A percentile compares a stretch with the other conserved stretches of the same genome.
These are phyloP conservation scores for Wickerhamomyces mucosus DNA, from an alignment of 805 yeast genomes.

Conservation along the genomic window DNA sequence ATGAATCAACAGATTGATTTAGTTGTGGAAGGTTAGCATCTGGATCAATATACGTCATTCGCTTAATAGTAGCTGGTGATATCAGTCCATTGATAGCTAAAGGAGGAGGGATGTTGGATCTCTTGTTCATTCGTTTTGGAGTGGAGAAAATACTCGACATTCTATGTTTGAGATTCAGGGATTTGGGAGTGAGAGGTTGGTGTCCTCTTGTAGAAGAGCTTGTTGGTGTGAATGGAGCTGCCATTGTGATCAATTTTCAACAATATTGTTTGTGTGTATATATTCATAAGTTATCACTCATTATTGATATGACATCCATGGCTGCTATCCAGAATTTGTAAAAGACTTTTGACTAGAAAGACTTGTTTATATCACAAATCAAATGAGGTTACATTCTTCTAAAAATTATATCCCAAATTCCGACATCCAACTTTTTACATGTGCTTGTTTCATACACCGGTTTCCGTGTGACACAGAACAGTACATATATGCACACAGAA, in stretches of 20 bases:
- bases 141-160: constrained; percentile 5
- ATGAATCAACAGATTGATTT: background rate
- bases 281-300: background rate
- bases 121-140: constrained; percentile 12
- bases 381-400: no score
- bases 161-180: constrained; percentile 1
- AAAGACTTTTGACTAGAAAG: no score
- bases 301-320: no score
- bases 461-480: no score
- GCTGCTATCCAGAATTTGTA: no score
- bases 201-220: constrained; percentile 5
- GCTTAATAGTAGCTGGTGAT: constrained; percentile 15
- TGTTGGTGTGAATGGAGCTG: background rate
- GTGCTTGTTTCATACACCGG: no score
- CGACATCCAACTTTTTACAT: no score
- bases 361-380: no score
- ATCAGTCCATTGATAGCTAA: constrained; percentile 12
- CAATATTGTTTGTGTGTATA: no score
- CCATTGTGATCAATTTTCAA: no score
- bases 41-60: background rate
- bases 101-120: constrained; percentile 17
- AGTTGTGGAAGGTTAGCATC: background rate
- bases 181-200: constrained; percentile 2
- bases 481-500: no score
- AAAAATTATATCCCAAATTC: no score